phyloP scores from a whole-genome alignment of 2,329 filamentous ascomycete species.

The Exophiala sp. region DNA sequence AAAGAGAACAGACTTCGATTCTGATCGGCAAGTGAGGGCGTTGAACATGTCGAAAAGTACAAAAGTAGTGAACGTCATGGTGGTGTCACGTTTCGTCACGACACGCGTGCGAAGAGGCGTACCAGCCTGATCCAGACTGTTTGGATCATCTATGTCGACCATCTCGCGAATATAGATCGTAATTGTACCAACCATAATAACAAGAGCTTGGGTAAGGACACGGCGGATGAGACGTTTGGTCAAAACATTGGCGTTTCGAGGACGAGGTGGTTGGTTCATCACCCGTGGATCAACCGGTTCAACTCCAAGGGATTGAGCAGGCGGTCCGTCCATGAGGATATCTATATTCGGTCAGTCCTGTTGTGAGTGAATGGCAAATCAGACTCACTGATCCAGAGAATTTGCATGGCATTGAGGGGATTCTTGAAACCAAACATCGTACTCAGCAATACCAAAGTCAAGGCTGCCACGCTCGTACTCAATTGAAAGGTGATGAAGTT shows the following conservation, averaged over 20 bases:
- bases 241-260: conserved; percentile 84
- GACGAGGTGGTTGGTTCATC: conserved; percentile 85
- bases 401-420: conserved; percentile 98
- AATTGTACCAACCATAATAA: conserved; percentile 93
- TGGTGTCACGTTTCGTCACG: conserved; percentile 90
- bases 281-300: conserved; percentile 92
- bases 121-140: conserved; percentile 13
- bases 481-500: conserved; percentile 99
- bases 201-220: conserved; percentile 78
- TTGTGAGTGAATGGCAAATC: not conserved
- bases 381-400: conserved; percentile 93
- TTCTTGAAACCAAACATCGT: conserved; percentile 91
- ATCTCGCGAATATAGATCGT: conserved; percentile 90
- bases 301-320: conserved; percentile 93
- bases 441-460: conserved; percentile 87
- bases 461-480: conserved; percentile 89
- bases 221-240: conserved; percentile 77
- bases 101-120: conserved; percentile 45
- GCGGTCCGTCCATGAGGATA: conserved; percentile 98
- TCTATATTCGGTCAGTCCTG: conserved; percentile 55
- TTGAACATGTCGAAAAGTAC: conserved; percentile 99
- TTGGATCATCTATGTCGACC: conserved; percentile 60
- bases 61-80: conserved; percentile 99
- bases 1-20: conserved; percentile 80
- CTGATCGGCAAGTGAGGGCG: conserved; percentile 85